Conservation (phyloP, 2,329 filamentous ascomycete species). For the Ramularia collo-cygni region DNA sequence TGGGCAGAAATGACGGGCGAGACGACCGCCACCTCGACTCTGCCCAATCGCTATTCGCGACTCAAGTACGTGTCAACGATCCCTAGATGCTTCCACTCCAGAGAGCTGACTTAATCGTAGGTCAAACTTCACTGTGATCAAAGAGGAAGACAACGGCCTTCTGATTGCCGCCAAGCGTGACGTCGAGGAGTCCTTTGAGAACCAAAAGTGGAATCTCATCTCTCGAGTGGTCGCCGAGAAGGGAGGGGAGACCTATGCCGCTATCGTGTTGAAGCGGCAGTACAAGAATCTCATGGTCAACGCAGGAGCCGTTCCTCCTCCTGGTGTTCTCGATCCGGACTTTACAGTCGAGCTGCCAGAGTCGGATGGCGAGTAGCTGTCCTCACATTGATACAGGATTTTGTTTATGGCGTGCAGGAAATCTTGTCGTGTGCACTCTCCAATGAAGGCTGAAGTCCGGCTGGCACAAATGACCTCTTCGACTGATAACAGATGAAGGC, state of each 20-base stretch:
- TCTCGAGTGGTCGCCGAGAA: conserved; percentile 27
- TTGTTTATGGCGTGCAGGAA: no score
- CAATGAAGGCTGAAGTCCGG: no score
- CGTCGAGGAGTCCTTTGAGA: conserved; percentile 35
- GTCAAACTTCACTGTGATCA: conserved; percentile 34
- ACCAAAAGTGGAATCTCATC: conserved; percentile 35
- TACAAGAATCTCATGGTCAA: conserved; percentile 35
- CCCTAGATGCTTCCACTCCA: neutral
- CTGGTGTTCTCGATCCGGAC: conserved; percentile 21
- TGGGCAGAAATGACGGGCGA: conserved; percentile 30
- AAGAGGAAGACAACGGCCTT: conserved; percentile 29
- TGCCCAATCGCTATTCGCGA: conserved; percentile 34
- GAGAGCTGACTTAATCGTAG: conserved; percentile 25
- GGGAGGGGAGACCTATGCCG: conserved; percentile 30
- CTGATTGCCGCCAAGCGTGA: conserved; percentile 33
- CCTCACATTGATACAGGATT: no score
- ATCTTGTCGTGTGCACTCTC: no score
- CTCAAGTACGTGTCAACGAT: conserved; percentile 7
- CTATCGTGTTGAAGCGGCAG: conserved; percentile 32
- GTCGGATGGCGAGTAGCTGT: conserved; percentile 5
- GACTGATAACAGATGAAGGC: no score
- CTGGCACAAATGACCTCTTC: no score
- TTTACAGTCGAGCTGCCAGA: conserved; percentile 18
- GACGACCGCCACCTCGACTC: conserved; percentile 29
- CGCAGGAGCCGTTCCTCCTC: conserved; percentile 12